Evolutionary conservation across 129 eudicot species (phyloP), one percentile per base, ranked within the genome.

Genomic region (Lonicera japonica): DNA sequence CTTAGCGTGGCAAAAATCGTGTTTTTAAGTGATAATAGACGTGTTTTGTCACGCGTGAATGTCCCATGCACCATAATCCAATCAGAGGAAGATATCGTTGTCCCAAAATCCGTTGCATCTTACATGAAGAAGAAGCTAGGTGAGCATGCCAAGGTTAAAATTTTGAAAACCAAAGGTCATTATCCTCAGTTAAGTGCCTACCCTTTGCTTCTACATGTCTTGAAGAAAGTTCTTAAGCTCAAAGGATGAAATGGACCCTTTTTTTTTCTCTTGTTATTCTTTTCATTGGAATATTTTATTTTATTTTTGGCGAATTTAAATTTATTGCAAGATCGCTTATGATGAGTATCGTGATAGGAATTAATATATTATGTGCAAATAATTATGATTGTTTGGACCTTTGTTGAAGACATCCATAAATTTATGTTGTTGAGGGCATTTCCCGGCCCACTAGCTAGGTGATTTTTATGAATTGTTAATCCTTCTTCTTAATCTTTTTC

Each of bases 61-160:
- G 53, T 41, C 14, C 66, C 66, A 22, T 13, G 47, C 29, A 17
- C 51, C 66, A 41, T 61, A 5, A 36, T 61, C 25, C 25, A 61
- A 16, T 36, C 52, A 1, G 17, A 41, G 13, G 13, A 36, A 4
- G 66, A 61, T 21, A 18, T 61, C 25, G 12, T 61, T 18, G 66
- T 61, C 53, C 66, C 66, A 0, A 19, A 7, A 16, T 61, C 25
- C 13, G 66, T 61, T 1, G 66, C 66, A 16, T 41, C 0, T 8
- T 61, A 61, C 53, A n/a, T 61, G 53, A 38, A 61, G 66, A 61
- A 61, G 53, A 38, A 41, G 25, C 25, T 61, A 5, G 53, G 54
- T 41, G 66, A 25, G 54, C 29, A 55, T 55, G 59, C 34, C 1
- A 36, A 14, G 66, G 47, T 61, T 17, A 41, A 17, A 20, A 61